Percentiles rank a stretch among this genome's conserved stretches.
These are phyloP conservation scores for Debaryomyces prosopidis DNA, from an alignment of 805 yeast genomes.

Conservation along the genomic window DNA sequence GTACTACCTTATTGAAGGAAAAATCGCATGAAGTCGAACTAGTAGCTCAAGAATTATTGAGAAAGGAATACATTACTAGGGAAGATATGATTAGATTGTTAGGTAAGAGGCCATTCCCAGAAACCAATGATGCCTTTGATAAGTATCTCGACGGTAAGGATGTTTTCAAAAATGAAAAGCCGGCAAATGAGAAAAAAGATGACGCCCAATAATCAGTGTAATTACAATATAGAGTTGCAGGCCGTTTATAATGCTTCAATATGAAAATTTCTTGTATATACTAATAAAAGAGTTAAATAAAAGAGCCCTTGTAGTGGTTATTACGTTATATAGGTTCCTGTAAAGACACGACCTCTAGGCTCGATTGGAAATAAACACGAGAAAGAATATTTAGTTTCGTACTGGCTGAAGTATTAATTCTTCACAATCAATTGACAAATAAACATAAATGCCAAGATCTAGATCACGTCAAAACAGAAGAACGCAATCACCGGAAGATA, in stretches of 20 bases:
- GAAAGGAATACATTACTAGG: conserved; percentile 88
- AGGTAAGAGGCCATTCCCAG: conserved; percentile 92
- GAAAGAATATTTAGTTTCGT: too few relatives aligned
- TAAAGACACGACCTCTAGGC: background rate
- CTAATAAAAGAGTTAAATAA: background rate
- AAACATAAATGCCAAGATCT: conserved; percentile 5
- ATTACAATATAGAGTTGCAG: background rate
- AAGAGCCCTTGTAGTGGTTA: background rate
- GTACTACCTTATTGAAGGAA: conserved; percentile 66
- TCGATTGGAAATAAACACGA: too few relatives aligned
- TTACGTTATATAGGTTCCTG: background rate
- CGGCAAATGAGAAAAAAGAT: conserved; percentile 27
- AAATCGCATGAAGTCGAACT: conserved; percentile 74
- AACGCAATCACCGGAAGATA: conserved; percentile 3
- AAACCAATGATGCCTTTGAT: conserved; percentile 87
- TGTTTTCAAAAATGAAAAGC: conserved; percentile 39
- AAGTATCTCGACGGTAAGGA: conserved; percentile 57
- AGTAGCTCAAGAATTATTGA: conserved; percentile 83
- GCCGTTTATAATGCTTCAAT: background rate
- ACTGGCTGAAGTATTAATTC: too few relatives aligned
- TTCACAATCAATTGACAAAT: background rate
- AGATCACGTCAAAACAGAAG: conserved; percentile 7
- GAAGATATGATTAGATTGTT: conserved; percentile 88
- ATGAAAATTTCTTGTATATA: conserved; percentile 3
- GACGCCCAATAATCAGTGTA: conserved; percentile 10